Base-by-base conservation (phyloP, 1,139 yeast genomes). In the Torulaspora globosa region DNA sequence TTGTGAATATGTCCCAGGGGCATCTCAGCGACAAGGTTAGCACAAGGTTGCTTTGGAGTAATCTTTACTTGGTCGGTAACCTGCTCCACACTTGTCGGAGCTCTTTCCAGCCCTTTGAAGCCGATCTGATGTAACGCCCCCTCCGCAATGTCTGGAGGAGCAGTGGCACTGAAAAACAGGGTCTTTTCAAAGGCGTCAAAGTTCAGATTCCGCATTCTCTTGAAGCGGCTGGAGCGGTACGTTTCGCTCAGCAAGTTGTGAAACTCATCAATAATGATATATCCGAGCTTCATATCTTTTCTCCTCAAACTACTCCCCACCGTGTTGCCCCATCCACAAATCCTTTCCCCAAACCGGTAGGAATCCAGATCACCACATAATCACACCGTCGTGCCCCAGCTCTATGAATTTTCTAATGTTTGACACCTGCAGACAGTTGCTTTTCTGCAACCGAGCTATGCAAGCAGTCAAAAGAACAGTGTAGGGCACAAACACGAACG, bases 231-330 rank as follows among this genome's bases (percentile, higher is more conserved):
- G 7, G 16, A 3, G 16, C 18, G 14, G 14, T 14, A 14, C 3
- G 15, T 14, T 8, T 78, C 39, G 19, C 8, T 62, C 7, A 5
- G 10, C 39, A 35, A 21, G 29, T 35, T 35, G 39, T 35, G 39
- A 18, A 35, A 35, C 15, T 35, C 39, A 19, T 35, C 39, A 10
- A 19, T 15, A n/a, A 35, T 21, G 16, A 35, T 26, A 12, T 35
- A 35, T 15, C 38, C 14, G 11, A 24, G 28, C 28, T 11, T 24
- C 5, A 5, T 19, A 19, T 19, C 21, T 5, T 4, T 5, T 19
- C 21, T 19, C 5, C n/a, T n/a, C n/a, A n/a, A n/a, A n/a, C 21
- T 3, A 5, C 21, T 19, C 3, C 5, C 21, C 21, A 19, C n/a
- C n/a, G n/a, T n/a, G n/a, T n/a, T 4, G 5, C 5, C 21, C 21